Conservation (phyloP, 805 yeast genomes). For the Ogataea siamensis region DNA sequence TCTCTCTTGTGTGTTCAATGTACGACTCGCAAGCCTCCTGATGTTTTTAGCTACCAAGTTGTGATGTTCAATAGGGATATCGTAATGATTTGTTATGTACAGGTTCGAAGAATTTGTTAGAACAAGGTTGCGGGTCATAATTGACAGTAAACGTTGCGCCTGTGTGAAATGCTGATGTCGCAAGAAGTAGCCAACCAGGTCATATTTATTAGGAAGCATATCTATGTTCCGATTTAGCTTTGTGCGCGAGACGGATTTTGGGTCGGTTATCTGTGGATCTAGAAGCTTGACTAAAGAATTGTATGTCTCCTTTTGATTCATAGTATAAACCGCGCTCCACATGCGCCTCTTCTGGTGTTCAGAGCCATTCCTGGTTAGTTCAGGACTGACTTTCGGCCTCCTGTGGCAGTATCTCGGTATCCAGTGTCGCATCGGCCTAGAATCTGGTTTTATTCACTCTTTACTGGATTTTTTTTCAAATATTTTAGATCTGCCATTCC, state of each 20-base stretch:
- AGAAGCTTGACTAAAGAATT: background rate
- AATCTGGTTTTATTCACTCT: background rate
- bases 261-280: background rate
- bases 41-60: background rate
- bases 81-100: constrained; percentile 2
- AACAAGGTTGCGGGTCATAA: constrained; percentile 2
- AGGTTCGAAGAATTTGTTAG: constrained; percentile 14
- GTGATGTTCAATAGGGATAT: background rate
- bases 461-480: background rate
- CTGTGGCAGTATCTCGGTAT: too few species aligned
- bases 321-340: constrained; percentile 1
- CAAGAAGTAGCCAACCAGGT: constrained; percentile 14
- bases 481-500: constrained; percentile 3
- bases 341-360: background rate
- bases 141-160: constrained; percentile 6
- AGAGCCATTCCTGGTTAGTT: background rate
- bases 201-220: constrained; percentile 16
- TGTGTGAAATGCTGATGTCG: constrained; percentile 6
- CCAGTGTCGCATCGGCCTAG: too few species aligned
- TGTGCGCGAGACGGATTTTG: background rate
- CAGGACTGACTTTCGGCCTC: background rate
- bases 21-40: background rate
- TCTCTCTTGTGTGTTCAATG: constrained; percentile 1
- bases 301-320: background rate
- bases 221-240: constrained; percentile 1